Base-by-base conservation (phyloP, 2,329 filamentous ascomycete species). In the Thelonectria discophora region DNA sequence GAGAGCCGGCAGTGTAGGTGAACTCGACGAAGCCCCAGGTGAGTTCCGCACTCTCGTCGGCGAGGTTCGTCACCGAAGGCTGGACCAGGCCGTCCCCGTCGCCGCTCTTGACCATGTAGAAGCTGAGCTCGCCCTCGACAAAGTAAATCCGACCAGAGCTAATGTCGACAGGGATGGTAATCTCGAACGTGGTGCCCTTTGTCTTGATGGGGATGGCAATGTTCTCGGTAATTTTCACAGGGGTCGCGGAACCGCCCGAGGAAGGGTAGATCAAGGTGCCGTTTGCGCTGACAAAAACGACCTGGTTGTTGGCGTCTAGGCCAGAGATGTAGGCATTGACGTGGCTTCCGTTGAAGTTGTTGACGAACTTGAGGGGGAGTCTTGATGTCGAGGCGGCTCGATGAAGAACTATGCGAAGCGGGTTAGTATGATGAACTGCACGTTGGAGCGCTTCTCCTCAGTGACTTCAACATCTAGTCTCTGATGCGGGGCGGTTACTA, bases 1-100 rank as follows among this genome's bases (percentile, higher is more conserved):
- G 68, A 7, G 74, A 69, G 0, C 76, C 75, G 1, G 74, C 66
- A 0, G 74, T 80, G 66, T 78, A 79, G 2, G 81, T 81, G 27
- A 85, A 72, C 66, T 85, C 82, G 17, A 82, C 75, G 55, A 84
- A 84, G 1, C 81, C 82, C 81, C 82, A 84, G 68, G 79, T 79
- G 39, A 81, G 68, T 2, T 70, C 75, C 0, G 78, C 72, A 27
- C 77, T 82, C 3, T 81, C 78, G 55, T 84, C 82, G 3, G 63
- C 54, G 0, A 78, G 71, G 68, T 81, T 81, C 11, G 74, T 76
- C 9, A 79, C 76, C 0, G 83, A 80, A 0, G 84, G 84, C 65
- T 84, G 79, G 12, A 86, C 83, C 2, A 86, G 68, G 24, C 74
- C 75, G 40, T 77, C 76, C 0, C 73, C 73, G 1, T 8, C 49